Percentiles rank a stretch among this genome's conserved stretches.
Evolutionary conservation across 2,329 filamentous ascomycete species (phyloP).

Genomic region (Cyphellophora attinorum): DNA sequence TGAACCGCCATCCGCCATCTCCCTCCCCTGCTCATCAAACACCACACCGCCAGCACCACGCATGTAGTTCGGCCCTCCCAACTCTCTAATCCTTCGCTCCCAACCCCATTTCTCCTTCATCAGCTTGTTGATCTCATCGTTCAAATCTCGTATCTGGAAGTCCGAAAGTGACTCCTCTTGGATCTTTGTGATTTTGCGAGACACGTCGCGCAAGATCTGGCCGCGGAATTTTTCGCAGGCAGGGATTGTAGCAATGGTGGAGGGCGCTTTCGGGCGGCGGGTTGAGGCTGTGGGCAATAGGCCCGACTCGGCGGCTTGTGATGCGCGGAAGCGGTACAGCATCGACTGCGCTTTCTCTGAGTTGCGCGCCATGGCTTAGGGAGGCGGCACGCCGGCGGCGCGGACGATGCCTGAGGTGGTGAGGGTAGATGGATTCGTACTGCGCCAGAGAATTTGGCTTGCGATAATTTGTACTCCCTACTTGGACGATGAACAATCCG

Average conservation of each 20-base stretch:
- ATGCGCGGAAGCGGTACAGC: conserved; percentile 98
- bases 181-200: conserved; percentile 91
- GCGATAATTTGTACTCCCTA: background rate
- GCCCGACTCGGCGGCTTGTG: conserved; percentile 89
- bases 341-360: conserved; percentile 98
- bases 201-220: conserved; percentile 93
- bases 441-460: background rate
- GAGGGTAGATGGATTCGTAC: background rate
- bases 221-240: conserved; percentile 96
- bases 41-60: conserved; percentile 54
- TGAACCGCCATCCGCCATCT: conserved; percentile 49
- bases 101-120: conserved; percentile 99
- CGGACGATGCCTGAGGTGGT: conserved; percentile 1
- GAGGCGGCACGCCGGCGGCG: background rate
- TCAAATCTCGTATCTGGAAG: conserved; percentile 94
- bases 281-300: conserved; percentile 89
- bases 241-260: conserved; percentile 72
- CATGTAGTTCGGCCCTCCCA: conserved; percentile 98
- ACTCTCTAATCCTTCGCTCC: conserved; percentile 90
- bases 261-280: conserved; percentile 84
- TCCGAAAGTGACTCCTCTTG: conserved; percentile 86
- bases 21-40: conserved; percentile 64
- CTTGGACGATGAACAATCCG: background rate
- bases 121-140: conserved; percentile 98
- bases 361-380: conserved; percentile 65